Evolutionary conservation across 1,139 yeast species (phyloP), one percentile per base, ranked within the genome.

Genomic region (Geotrichum cucujoidarum): DNA sequence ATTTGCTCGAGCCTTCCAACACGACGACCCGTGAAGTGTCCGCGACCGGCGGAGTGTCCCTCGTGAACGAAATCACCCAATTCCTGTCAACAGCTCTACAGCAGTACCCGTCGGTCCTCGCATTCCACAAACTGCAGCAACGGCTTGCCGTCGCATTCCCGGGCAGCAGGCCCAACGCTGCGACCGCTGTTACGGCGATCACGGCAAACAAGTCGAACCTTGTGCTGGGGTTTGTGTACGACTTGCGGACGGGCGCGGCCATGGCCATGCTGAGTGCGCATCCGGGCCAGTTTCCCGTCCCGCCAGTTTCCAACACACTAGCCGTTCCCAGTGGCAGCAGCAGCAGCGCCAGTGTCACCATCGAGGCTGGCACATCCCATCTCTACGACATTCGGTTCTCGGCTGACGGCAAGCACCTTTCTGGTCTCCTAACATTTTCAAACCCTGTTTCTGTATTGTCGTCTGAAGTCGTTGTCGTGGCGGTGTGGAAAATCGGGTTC

Each of bases 101-200:
- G 13, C 40, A 44, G 38, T 56, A 53, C 40, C 59, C 61, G 2
- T 55, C 55, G 18, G 42, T 50, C 18, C 50, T 59, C 25, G 55
- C 58, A 18, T 60, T 60, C 47, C 61, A 60, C 48, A 60, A 58
- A 46, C 51, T 49, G 11, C 61, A 57, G 42, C 64, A 60, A 45
- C 47, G 59, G 29, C 53, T 60, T 13, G 63, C 62, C n/a, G 55
- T 60, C 1, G 49, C 57, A 6, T 21, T 48, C 10, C 38, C 54
- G 13, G 47, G 45, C 13, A 11, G 39, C 10, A 42, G 24, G 3
- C 25, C 38, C 8, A 39, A 16, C 24, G 43, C 17, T 42, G 53
- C n/a, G 50, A 31, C 27, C 34, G 43, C n/a, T 45, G 45, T n/a
- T 17, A 37, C 21, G 25, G 2, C 25, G n/a, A 24, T 29, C 17